Percentiles rank a stretch among this genome's conserved stretches.
These are phyloP conservation scores for Neurospora sp. DNA, from an alignment of 495 filamentous ascomycete species.

Conservation along the genomic window DNA sequence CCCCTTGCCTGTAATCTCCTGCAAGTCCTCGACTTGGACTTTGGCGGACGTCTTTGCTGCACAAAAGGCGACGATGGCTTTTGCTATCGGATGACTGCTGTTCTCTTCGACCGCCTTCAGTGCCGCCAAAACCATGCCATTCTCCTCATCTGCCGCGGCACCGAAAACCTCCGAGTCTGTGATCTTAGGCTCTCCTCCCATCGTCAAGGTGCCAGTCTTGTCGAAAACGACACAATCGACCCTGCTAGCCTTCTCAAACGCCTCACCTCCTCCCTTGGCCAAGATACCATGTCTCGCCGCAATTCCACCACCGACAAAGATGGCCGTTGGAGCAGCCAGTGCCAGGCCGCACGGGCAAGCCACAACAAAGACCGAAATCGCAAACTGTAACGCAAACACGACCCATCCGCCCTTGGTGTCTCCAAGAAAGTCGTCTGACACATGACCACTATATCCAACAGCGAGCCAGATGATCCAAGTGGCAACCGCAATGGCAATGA, in stretches of 20 bases:
- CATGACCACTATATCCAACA: slow-evolving; percentile 56
- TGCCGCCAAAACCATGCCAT: slow-evolving; percentile 30
- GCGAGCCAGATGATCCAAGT: slow-evolving; percentile 81
- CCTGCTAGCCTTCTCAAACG: slow-evolving; percentile 85
- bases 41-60: slow-evolving; percentile 16
- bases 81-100: slow-evolving; percentile 81
- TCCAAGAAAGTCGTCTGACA: slow-evolving; percentile 60
- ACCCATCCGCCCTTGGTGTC: slow-evolving; percentile 65
- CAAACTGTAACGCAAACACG: slow-evolving; percentile 82
- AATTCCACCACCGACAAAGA: slow-evolving; percentile 83
- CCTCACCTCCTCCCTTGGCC: slow-evolving; percentile 91
- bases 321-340: slow-evolving; percentile 83
- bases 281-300: slow-evolving; percentile 84
- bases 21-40: slow-evolving; percentile 37
- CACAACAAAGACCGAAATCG: slow-evolving; percentile 90
- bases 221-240: slow-evolving; percentile 88
- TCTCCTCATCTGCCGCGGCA: slow-evolving; percentile 7
- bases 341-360: slow-evolving; percentile 91
- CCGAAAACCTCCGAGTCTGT: slow-evolving; percentile 53
- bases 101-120: slow-evolving; percentile 65
- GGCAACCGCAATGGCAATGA: slow-evolving; percentile 67
- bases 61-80: slow-evolving; percentile 66
- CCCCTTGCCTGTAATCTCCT: slow-evolving; percentile 75
- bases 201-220: slow-evolving; percentile 88
- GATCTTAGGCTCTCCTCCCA: slow-evolving; percentile 71